Base-by-base conservation (phyloP, 1,284 basidiomycete species). In the Irpex sp. region DNA sequence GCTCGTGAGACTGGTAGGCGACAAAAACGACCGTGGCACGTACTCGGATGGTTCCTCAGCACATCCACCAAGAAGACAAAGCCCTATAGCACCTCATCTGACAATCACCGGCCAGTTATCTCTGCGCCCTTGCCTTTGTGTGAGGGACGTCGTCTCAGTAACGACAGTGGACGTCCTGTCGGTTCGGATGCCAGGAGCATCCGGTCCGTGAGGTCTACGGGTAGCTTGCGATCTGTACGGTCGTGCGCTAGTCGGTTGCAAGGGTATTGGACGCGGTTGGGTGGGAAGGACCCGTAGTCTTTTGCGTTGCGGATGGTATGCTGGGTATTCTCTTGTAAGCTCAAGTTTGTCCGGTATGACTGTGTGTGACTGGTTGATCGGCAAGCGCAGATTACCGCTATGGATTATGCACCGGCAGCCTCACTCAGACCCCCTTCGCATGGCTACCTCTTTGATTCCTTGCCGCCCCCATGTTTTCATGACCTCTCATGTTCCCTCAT, bases 101-200 rank as follows among this genome's bases (percentile, higher is more conserved):
- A 0, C 26, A 3, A 26, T 4, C 26, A 66, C 43, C 71, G 70
- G 35, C 74, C 71, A 15, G 59, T 68, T 21, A 77, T 77, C 57
- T 77, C 76, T 33, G 72, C 73, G 26, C 76, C 76, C 39, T 71
- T 74, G 65, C 74, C 74, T 50, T 66, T 77, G 54, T 72, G 72
- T 64, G 72, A 73, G 61, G 61, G 67, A 19, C 70, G 70, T 35
- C 63, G 68, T 59, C 66, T 63, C 21, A 58, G 61, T 49, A 61
- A 35, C 47, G 58, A 60, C 50, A 51, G 64, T 43, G 50, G 62
- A 55, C 54, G 63, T 59, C 57, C 58, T 31, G 36, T 58, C 53
- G 54, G 56, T n/a, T 26, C 58, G 54, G 60, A 49, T 53, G 66
- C 65, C 43, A 66, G 67, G 39, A 71, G 71, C 56, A 68, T 73